These are phyloP conservation scores for Neodidymelliopsis sp. DNA, from an alignment of 2,329 filamentous ascomycete species.

Conservation along the genomic window DNA sequence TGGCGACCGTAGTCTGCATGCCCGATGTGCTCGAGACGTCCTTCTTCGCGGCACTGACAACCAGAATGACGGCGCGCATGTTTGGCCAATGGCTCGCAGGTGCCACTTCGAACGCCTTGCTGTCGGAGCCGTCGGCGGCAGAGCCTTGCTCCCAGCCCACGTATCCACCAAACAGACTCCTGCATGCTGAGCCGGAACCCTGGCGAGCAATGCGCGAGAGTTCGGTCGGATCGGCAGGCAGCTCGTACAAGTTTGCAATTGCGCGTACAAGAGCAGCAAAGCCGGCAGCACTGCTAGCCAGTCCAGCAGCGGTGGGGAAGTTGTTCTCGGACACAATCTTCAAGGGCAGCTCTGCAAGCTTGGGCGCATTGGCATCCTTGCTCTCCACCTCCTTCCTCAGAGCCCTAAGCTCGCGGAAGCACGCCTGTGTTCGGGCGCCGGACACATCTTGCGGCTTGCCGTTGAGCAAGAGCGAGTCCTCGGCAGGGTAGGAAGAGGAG, in stretches of 20 bases:
- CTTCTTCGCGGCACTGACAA: slow-evolving; percentile 94
- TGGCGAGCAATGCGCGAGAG: slow-evolving; percentile 90
- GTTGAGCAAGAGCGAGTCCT: slow-evolving; percentile 84
- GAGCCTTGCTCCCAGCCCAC: slow-evolving; percentile 90
- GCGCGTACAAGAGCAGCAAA: slow-evolving; percentile 76
- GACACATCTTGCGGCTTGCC: slow-evolving; percentile 82
- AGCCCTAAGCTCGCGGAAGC: slow-evolving; percentile 83
- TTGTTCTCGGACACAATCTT: slow-evolving; percentile 96
- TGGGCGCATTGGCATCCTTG: slow-evolving; percentile 76
- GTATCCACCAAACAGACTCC: slow-evolving; percentile 92
- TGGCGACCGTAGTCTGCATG: slow-evolving; percentile 96
- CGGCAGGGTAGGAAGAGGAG: slow-evolving; percentile 71
- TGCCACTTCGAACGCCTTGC: slow-evolving; percentile 85
- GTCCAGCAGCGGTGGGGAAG: slow-evolving; percentile 95
- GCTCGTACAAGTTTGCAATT: slow-evolving; percentile 89
- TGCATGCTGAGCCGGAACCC: slow-evolving; percentile 92
- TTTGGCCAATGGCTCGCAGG: slow-evolving; percentile 91
- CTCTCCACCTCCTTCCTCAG: slow-evolving; percentile 80
- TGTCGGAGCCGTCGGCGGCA: slow-evolving; percentile 81
- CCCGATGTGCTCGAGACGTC: slow-evolving; percentile 90
- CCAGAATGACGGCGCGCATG: slow-evolving; percentile 91
- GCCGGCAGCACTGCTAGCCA: slow-evolving; percentile 72
- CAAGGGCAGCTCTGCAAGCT: slow-evolving; percentile 78
- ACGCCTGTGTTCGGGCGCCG: slow-evolving; percentile 90
- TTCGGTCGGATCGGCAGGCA: slow-evolving; percentile 80